Conservation (phyloP, 345 rosid genomes). For the Capsella bursapastoris region DNA sequence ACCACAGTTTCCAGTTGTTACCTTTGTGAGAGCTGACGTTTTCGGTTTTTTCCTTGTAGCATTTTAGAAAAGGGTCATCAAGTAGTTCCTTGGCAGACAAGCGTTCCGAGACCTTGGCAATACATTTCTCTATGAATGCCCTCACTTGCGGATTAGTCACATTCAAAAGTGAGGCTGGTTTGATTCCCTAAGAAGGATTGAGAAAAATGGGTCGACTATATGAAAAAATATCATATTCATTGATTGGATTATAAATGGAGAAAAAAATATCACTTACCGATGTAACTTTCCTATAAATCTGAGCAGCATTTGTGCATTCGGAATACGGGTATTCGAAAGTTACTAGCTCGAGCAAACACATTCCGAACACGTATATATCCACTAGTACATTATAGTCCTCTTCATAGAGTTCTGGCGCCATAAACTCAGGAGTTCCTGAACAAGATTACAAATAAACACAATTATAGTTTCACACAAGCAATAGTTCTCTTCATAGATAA, state of each 20-base stretch:
- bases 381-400: conserved; percentile 97
- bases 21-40: conserved; percentile 45
- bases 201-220: not conserved
- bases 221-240: not conserved
- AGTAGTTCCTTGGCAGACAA: conserved; percentile 83
- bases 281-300: conserved; percentile 93
- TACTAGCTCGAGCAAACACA: conserved; percentile 95
- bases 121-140: conserved; percentile 89
- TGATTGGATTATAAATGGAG: conserved; percentile 17
- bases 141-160: conserved; percentile 69
- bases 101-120: conserved; percentile 73
- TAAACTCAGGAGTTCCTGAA: conserved; percentile 95
- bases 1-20: not conserved
- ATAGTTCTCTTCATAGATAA: not conserved
- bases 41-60: conserved; percentile 56
- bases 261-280: conserved; percentile 52
- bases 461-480: not conserved
- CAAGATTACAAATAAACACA: conserved; percentile 10
- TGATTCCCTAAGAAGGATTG: conserved; percentile 65
- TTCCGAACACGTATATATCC: conserved; percentile 94
- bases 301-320: conserved; percentile 94
- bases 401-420: conserved; percentile 99
- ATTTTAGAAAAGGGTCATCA: conserved; percentile 80
- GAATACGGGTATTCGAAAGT: conserved; percentile 88
- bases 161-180: conserved; percentile 87